Evolutionary conservation across 495 filamentous ascomycete genomes (phyloP).

Genomic region (Penicillium subrubescens): DNA sequence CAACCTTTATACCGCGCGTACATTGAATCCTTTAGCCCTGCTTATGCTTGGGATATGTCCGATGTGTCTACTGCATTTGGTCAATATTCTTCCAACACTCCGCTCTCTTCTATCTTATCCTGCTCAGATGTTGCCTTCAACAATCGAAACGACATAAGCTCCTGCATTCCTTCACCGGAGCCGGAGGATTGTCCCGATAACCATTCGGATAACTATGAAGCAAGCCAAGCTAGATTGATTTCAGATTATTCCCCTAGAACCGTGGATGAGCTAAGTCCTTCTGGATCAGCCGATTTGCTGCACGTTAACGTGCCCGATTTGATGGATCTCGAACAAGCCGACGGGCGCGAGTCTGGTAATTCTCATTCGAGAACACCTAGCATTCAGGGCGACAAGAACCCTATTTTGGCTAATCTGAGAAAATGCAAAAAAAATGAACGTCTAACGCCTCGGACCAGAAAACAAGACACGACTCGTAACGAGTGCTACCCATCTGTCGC

Average conservation of each 20-base stretch:
- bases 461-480: background rate
- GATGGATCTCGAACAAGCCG: slow-evolving; percentile 3
- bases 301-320: background rate
- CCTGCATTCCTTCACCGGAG: background rate
- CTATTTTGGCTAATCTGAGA: background rate
- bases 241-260: background rate
- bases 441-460: background rate
- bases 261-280: background rate
- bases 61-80: background rate
- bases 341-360: background rate
- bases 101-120: background rate
- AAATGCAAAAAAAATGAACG: background rate
- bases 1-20: too few relatives aligned
- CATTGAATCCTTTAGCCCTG: background rate
- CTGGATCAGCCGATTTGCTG: background rate
- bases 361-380: slow-evolving; percentile 1
- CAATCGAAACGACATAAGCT: background rate
- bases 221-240: background rate
- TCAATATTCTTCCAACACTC: background rate
- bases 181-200: background rate
- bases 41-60: background rate
- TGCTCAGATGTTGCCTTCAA: background rate
- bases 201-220: background rate
- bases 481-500: background rate
- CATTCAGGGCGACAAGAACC: too few relatives aligned